Evolutionary conservation across 1,284 basidiomycete genomes (phyloP), one percentile per base, ranked within the genome.

Genomic region (Caloboletus firmus): DNA sequence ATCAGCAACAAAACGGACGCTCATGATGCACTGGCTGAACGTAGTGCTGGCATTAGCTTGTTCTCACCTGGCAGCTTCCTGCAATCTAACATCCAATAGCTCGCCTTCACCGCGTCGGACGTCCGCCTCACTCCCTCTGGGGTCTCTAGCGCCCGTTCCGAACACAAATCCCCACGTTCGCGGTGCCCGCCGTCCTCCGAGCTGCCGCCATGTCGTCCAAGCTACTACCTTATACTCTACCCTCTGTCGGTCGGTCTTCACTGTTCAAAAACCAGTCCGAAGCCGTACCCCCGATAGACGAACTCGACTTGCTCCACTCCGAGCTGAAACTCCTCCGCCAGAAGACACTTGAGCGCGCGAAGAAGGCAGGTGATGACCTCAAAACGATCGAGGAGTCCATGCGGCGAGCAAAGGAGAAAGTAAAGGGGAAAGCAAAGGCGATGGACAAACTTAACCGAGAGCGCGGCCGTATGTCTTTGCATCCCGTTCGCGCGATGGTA

Each of bases 361-460:
- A 79, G 76, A 88, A 87, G 73, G 85, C 84, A 0, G 79, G 77
- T 32, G 81, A 86, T 63, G 88, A 91, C 75, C 72, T 88, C 60
- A 79, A 77, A 65, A 78, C 78, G 58, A 82, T 87, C 59, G 82
- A 85, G 60, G 86, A 84, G 68, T 84, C 82, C 44, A 83, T 86
- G 79, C 77, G 82, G 52, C 78, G 81, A 58, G 79, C 89, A 73
- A 85, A 80, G 73, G 87, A 87, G 74, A 84, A 80, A 70, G 85
- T 85, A 71, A 88, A 89, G 72, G 84, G 84, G 4, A 90, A 91
- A 70, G 81, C 80, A 42, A 87, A 80, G 71, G 81, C 80, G 30
- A 65, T 80, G 46, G 84, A 86, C 57, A 87, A 81, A 71, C 73
- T 83, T 49, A 87, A 86, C 72, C 81, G 79, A 59, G 88, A 86